Conservation (phyloP, 192 early-diverging fungal species). For the Entophlyctis luteolus region DNA sequence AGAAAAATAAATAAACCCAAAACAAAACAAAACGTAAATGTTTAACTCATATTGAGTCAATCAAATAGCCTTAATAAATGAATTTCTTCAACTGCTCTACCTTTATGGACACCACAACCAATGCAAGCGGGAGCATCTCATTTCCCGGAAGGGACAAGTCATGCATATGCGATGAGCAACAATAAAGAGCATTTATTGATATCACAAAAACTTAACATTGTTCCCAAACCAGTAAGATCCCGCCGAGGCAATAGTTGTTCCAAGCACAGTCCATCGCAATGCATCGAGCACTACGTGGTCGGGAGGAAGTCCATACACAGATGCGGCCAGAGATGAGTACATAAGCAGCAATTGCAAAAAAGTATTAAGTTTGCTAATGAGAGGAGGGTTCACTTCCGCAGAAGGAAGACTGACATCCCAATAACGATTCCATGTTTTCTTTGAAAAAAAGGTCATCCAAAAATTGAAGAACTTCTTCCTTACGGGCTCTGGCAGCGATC, state of each 20-base stretch:
- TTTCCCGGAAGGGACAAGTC: too few species aligned
- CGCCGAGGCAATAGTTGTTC: slow-evolving; percentile 20
- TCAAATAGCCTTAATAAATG: too few species aligned
- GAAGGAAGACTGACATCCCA: slow-evolving; percentile 88
- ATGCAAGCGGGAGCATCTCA: too few species aligned
- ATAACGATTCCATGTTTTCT: slow-evolving; percentile 78
- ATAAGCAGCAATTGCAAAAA: slow-evolving; percentile 80
- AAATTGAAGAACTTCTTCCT: neutral
- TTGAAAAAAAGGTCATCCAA: slow-evolving; percentile 2
- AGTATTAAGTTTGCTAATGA: slow-evolving; percentile 88
- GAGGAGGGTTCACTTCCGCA: slow-evolving; percentile 84
- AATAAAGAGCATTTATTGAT: too few species aligned
- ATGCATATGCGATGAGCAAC: too few species aligned
- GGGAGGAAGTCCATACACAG: slow-evolving; percentile 63
- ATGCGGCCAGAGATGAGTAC: slow-evolving; percentile 66
- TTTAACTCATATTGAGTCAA: too few species aligned
- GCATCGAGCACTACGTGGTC: slow-evolving; percentile 49
- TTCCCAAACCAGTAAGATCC: slow-evolving; percentile 7
- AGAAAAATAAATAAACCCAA: too few species aligned
- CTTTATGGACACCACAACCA: too few species aligned
- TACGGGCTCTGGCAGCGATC: slow-evolving; percentile 79
- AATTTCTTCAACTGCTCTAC: too few species aligned
- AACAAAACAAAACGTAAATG: too few species aligned
- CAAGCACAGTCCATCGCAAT: slow-evolving; percentile 56
- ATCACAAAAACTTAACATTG: neutral